These are phyloP conservation scores for Neoboletus subvelutipes DNA, from an alignment of 768 basidiomycete species.

Conservation along the genomic window DNA sequence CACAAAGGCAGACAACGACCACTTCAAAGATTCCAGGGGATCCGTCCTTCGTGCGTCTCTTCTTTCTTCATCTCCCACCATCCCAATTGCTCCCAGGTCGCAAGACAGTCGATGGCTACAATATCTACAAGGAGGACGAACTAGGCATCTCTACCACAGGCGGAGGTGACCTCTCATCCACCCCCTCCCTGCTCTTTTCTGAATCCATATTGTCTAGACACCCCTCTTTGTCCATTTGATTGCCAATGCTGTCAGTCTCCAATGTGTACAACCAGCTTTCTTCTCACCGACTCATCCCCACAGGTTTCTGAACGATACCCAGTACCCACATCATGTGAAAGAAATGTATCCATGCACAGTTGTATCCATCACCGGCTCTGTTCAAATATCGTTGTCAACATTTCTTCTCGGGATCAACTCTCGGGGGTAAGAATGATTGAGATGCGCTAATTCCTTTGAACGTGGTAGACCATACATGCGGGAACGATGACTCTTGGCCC, in stretches of 20 bases:
- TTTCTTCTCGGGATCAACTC: not conserved
- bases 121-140: constrained; percentile 81
- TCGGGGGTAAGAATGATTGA: not conserved
- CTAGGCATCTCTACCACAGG: constrained; percentile 65
- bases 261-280: not conserved
- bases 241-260: constrained; percentile 76
- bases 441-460: not conserved
- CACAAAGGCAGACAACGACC: constrained; percentile 38
- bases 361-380: not conserved
- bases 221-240: constrained; percentile 84
- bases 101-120: constrained; percentile 78
- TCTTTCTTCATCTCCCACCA: constrained; percentile 5
- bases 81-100: constrained; percentile 49
- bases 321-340: not conserved
- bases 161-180: constrained; percentile 56
- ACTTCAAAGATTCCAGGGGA: constrained; percentile 77
- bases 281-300: not conserved
- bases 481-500: not conserved
- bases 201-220: constrained; percentile 50
- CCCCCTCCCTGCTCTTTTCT: constrained; percentile 11
- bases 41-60: constrained; percentile 58
- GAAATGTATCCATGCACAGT: not conserved
- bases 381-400: not conserved
- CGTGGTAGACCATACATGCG: not conserved
- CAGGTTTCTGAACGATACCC: constrained; percentile 28